These are phyloP conservation scores for Adansonia digitata DNA, from an alignment of 345 rosid species.

Conservation along the genomic window DNA sequence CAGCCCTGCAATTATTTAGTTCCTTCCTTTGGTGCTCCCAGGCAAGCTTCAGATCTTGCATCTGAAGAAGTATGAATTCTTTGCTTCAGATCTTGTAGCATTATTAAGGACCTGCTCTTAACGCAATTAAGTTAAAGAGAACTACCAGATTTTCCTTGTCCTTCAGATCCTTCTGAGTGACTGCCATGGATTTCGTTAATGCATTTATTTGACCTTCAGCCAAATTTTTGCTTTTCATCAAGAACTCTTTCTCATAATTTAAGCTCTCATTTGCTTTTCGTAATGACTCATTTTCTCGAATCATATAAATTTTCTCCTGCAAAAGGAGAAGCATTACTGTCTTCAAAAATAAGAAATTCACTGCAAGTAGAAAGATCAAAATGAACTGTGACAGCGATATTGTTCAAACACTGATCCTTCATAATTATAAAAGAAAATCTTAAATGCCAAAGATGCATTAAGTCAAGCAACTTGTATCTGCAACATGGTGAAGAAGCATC, in stretches of 20 bases:
- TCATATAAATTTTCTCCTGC: slow-evolving; percentile 94
- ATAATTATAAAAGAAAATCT: not conserved
- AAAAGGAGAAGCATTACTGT: slow-evolving; percentile 13
- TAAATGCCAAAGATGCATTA: slow-evolving; percentile 1
- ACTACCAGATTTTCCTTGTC: slow-evolving; percentile 83
- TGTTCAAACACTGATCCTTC: not conserved
- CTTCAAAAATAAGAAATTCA: slow-evolving; percentile 4
- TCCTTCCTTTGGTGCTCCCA: slow-evolving; percentile 69
- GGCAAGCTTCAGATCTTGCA: slow-evolving; percentile 66
- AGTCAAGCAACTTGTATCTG: slow-evolving; percentile 2
- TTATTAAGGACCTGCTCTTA: slow-evolving; percentile 14
- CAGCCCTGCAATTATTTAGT: slow-evolving; percentile 86
- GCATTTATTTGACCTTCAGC: slow-evolving; percentile 67
- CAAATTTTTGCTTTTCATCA: slow-evolving; percentile 54
- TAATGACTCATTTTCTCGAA: slow-evolving; percentile 63
- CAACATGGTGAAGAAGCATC: not conserved
- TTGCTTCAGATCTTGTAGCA: slow-evolving; percentile 58
- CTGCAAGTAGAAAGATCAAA: slow-evolving; percentile 2
- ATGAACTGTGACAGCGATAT: not conserved
- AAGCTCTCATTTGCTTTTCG: slow-evolving; percentile 51
- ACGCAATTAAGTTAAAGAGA: slow-evolving; percentile 16
- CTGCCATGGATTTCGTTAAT: slow-evolving; percentile 62
- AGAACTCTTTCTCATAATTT: slow-evolving; percentile 50
- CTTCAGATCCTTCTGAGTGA: slow-evolving; percentile 71
- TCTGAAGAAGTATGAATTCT: slow-evolving; percentile 40